Conservation (phyloP, 169 alveolate genomes). For the Theileria annulata region DNA sequence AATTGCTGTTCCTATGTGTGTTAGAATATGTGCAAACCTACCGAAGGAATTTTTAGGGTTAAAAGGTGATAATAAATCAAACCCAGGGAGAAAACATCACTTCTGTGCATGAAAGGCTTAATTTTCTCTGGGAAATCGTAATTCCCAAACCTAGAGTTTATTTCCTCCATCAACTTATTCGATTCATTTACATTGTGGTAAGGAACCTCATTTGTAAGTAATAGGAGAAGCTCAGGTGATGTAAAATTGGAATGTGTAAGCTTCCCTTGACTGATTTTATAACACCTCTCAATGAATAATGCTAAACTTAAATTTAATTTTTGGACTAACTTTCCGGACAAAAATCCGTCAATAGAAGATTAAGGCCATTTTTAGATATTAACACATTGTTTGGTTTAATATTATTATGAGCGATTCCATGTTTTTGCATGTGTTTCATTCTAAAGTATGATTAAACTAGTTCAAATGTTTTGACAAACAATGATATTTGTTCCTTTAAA, state of each 20-base stretch:
- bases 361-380: constrained; percentile 26
- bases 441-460: background rate
- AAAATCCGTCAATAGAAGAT: constrained; percentile 21
- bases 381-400: constrained; percentile 16
- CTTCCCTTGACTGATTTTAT: constrained; percentile 10
- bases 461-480: background rate
- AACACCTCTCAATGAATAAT: constrained; percentile 27
- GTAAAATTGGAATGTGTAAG: background rate
- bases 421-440: constrained; percentile 4
- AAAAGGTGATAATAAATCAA: constrained; percentile 17
- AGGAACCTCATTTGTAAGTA: constrained; percentile 19
- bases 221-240: constrained; percentile 18
- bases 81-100: constrained; percentile 27
- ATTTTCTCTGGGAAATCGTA: constrained; percentile 21
- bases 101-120: constrained; percentile 14
- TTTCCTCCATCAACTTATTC: background rate
- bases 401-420: constrained; percentile 22
- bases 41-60: constrained; percentile 25
- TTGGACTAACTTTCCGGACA: constrained; percentile 21
- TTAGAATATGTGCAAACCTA: background rate
- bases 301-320: background rate
- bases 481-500: constrained; percentile 13
- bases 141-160: background rate
- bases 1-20: constrained; percentile 11
- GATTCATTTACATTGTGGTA: background rate